phyloP scores from a whole-genome alignment of 1,284 basidiomycete genomes.

The Leccinum cinnamomeum region DNA sequence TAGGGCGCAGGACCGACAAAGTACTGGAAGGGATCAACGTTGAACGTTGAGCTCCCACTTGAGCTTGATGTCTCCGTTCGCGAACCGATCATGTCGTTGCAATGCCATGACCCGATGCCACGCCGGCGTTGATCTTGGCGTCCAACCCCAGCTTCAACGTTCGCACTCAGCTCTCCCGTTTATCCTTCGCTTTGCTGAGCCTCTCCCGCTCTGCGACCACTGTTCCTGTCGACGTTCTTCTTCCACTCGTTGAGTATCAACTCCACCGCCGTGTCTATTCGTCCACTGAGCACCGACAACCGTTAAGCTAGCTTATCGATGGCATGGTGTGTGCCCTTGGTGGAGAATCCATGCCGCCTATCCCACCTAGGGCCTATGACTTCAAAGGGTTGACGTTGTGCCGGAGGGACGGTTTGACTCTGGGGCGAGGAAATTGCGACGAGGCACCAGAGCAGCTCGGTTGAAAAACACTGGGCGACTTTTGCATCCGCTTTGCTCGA shows the following conservation, averaged over 20 bases:
- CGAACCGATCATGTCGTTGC: slow-evolving; percentile 37
- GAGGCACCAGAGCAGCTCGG: slow-evolving; percentile 30
- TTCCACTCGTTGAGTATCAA: slow-evolving; percentile 69
- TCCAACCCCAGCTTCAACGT: slow-evolving; percentile 45
- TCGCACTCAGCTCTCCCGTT: slow-evolving; percentile 71
- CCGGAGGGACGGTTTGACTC: slow-evolving; percentile 33
- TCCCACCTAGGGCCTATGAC: slow-evolving; percentile 58
- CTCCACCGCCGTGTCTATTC: slow-evolving; percentile 78
- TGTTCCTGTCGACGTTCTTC: slow-evolving; percentile 76
- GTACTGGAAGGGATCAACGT: no score
- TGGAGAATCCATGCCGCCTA: slow-evolving; percentile 65
- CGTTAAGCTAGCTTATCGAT: slow-evolving; percentile 70
- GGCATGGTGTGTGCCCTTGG: slow-evolving; percentile 23
- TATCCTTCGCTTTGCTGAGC: slow-evolving; percentile 70
- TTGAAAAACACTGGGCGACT: slow-evolving; percentile 25
- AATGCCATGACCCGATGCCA: slow-evolving; percentile 36
- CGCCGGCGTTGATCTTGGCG: slow-evolving; percentile 46
- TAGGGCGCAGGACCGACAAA: no score
- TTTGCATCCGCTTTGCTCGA: slow-evolving; percentile 54
- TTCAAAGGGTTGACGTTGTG: slow-evolving; percentile 58
- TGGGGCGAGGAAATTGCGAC: slow-evolving; percentile 39
- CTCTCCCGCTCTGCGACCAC: slow-evolving; percentile 83
- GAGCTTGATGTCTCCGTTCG: slow-evolving; percentile 37
- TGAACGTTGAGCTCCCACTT: slow-evolving; percentile 11
- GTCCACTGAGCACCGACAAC: slow-evolving; percentile 67